Evolutionary conservation across 129 eudicot genomes (phyloP), one percentile per base, ranked within the genome.

Genomic region (Scalesia atractyloides): DNA sequence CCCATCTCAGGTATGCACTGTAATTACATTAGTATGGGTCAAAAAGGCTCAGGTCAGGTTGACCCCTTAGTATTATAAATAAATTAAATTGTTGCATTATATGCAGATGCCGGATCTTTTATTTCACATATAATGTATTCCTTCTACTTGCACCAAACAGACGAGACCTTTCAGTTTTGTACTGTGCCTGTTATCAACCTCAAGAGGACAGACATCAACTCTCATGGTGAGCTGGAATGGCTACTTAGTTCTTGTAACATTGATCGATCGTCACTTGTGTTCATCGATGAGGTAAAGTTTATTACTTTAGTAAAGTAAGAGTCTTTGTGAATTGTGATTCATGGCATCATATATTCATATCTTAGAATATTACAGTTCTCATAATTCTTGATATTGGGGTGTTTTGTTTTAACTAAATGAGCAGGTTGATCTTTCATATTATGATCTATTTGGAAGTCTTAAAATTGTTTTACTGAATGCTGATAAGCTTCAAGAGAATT

Each of bases 341-440:
- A 22, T 48, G 9, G 8, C 2, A 65, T 18, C 46, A 17, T 24
- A 58, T 48, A 24, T 48, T 4, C 13, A 58, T 68, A 48, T 26
- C 19, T 46, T 64, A 10, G 7, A 64, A 64, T 48, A 52, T 24
- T 60, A 15, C 66, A 14, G 47, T 69, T 50, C 33, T 11, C 63
- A 2, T 68, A 3, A 30, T 13, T 69, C 10, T 51, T 34, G 34
- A 69, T 17, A n/a, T 49, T 13, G 49, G 13, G 49, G 13, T 24
- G 66, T 13, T 58, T 47, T 57, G 14, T 24, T 43, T 46, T 68
- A 30, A 36, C 18, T 17, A 41, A 19, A 49, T 61, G 72, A 48
- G 73, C 90, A 90, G 96, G 81, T 90, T 69, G 93, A 90, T 82
- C 82, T 90, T 80, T 83, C 88, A 13, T 90, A 87, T 76, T 90